Percentiles rank a stretch among this genome's conserved stretches.
Evolutionary conservation across 1,284 basidiomycete species (phyloP).

Genomic region (Irpex sp.): DNA sequence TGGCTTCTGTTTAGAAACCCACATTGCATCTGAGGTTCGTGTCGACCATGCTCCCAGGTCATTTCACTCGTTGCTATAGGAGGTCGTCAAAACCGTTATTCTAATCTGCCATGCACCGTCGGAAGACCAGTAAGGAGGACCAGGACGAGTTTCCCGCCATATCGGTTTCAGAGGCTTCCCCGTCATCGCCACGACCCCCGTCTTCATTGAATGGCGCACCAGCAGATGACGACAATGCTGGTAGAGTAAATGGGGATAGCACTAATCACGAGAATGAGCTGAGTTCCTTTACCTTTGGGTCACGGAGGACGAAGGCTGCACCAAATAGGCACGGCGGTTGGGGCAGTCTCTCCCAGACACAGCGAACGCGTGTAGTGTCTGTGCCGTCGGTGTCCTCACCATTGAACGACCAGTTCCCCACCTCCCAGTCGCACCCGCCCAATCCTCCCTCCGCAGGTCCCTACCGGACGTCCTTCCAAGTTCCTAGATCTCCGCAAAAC

Average conservation of each 20-base stretch:
- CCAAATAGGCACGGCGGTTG: conserved; percentile 7
- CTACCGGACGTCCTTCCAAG: conserved; percentile 33
- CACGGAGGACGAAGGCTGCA: background rate
- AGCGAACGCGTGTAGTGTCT: conserved; percentile 34
- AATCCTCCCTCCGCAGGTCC: conserved; percentile 38
- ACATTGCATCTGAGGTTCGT: background rate
- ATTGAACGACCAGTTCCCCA: conserved; percentile 14
- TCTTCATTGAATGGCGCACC: conserved; percentile 8
- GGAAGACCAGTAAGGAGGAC: conserved; percentile 33
- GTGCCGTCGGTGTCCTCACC: conserved; percentile 29
- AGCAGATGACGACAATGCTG: background rate
- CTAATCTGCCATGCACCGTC: conserved; percentile 23
- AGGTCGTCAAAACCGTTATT: background rate
- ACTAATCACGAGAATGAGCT: background rate
- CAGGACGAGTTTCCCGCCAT: conserved; percentile 25
- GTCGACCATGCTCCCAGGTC: background rate
- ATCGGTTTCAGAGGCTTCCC: conserved; percentile 16
- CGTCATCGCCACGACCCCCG: conserved; percentile 13
- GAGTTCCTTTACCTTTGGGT: background rate
- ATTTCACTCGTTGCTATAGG: background rate
- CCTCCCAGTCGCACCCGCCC: conserved; percentile 25
- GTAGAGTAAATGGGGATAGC: background rate
- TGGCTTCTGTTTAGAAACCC: background rate
- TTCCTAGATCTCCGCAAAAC: conserved; percentile 27
- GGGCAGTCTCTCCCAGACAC: conserved; percentile 10